These are phyloP conservation scores for Solanum raphanifolium DNA, from an alignment of 257 asterid species.

Conservation along the genomic window DNA sequence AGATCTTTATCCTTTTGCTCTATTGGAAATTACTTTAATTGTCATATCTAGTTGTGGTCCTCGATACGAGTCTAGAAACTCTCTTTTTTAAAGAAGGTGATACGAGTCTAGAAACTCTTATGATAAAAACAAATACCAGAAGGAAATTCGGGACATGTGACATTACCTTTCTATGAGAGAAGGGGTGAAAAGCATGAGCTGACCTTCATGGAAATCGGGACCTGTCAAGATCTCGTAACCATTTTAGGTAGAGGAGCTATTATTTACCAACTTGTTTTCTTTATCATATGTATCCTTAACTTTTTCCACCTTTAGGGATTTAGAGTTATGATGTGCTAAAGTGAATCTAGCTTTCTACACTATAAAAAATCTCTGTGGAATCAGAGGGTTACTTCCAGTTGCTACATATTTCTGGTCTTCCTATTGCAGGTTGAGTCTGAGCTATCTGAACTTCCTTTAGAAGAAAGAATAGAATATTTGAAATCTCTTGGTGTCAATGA, in stretches of 20 bases:
- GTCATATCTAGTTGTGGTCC: neutral
- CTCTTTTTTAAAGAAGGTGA: neutral
- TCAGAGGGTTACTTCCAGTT: neutral
- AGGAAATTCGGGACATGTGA: neutral
- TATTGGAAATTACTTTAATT: neutral
- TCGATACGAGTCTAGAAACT: neutral
- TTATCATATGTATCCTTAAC: neutral
- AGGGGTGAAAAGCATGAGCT: neutral
- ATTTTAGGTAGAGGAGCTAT: neutral
- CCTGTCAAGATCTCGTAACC: neutral
- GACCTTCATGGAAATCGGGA: neutral
- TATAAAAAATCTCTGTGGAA: neutral
- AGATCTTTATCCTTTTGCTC: neutral
- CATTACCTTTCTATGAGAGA: neutral
- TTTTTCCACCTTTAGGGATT: neutral
- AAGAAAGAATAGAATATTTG: slow-evolving; percentile 81
- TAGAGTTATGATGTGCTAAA: neutral
- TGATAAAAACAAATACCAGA: neutral
- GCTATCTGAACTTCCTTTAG: slow-evolving; percentile 88
- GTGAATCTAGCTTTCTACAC: neutral
- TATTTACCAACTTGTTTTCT: neutral
- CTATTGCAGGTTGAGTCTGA: slow-evolving; percentile 81
- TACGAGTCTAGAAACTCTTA: neutral
- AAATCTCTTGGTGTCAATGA: slow-evolving; percentile 80
- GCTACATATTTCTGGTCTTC: neutral